Evolutionary conservation across 305 asterid species (phyloP).

Genomic region (Striga hermonthica): DNA sequence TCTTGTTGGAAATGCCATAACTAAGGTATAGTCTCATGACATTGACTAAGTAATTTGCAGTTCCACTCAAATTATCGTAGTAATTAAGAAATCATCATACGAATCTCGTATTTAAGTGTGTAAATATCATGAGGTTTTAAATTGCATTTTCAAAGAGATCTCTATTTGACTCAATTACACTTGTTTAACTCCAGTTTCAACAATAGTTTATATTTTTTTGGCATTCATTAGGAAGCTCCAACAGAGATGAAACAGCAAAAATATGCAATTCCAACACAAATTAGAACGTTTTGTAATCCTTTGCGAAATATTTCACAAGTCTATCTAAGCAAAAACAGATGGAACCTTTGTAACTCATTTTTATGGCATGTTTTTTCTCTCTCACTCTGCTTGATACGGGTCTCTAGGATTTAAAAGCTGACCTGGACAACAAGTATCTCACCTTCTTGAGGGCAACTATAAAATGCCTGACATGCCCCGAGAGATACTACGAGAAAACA

Average conservation of each 20-base stretch:
- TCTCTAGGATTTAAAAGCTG: constrained; percentile 71
- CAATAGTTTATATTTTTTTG: too few species aligned
- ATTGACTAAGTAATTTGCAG: neutral
- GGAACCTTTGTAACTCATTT: too few species aligned
- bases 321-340: too few species aligned
- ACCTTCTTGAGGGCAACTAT: constrained; percentile 60
- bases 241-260: too few species aligned
- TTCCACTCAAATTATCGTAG: neutral
- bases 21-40: constrained; percentile 46
- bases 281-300: too few species aligned
- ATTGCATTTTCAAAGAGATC: too few species aligned
- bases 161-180: too few species aligned
- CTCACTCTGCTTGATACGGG: neutral
- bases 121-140: neutral
- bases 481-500: constrained; percentile 63
- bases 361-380: neutral
- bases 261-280: too few species aligned
- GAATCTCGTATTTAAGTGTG: neutral
- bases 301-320: too few species aligned
- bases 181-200: too few species aligned
- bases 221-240: too few species aligned
- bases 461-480: constrained; percentile 69
- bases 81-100: neutral
- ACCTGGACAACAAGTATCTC: constrained; percentile 53
- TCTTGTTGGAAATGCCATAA: constrained; percentile 64